These are phyloP conservation scores for Staphylotrichum longicolle DNA, from an alignment of 495 filamentous ascomycete species.

Conservation along the genomic window DNA sequence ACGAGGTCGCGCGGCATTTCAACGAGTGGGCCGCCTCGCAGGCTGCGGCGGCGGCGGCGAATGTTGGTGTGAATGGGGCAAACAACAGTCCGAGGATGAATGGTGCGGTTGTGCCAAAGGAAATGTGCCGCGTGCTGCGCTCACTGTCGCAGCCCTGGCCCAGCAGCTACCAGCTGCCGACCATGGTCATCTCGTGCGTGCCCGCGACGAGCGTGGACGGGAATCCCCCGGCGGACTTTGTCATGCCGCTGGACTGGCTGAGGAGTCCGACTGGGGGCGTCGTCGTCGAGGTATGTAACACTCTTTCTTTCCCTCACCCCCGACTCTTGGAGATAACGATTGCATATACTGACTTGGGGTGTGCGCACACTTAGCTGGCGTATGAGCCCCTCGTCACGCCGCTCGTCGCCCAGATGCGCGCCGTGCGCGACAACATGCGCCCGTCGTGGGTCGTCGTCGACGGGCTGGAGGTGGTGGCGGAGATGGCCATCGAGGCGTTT, in stretches of 20 bases:
- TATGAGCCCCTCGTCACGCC: constrained; percentile 74
- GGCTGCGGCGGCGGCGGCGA: constrained; percentile 41
- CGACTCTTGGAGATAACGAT: no score
- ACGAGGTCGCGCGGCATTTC: constrained; percentile 69
- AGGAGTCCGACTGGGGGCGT: constrained; percentile 75
- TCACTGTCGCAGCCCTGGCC: constrained; percentile 67
- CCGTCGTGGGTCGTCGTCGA: constrained; percentile 76
- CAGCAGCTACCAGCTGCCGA: constrained; percentile 58
- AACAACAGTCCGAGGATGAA: not conserved
- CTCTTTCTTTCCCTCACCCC: not conserved
- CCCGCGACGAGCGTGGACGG: constrained; percentile 64
- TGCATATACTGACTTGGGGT: no score
- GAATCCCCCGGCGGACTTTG: constrained; percentile 67
- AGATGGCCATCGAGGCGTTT: constrained; percentile 81
- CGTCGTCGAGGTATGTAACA: constrained; percentile 60
- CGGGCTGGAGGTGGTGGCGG: constrained; percentile 72
- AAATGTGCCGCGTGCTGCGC: constrained; percentile 59
- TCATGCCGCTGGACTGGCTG: constrained; percentile 72
- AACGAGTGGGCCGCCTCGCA: constrained; percentile 45
- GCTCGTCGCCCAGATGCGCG: constrained; percentile 58
- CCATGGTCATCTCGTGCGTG: constrained; percentile 75
- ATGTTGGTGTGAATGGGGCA: not conserved
- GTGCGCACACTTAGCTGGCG: constrained; percentile 48
- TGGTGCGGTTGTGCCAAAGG: constrained; percentile 23
- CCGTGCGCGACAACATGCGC: constrained; percentile 55